Base-by-base conservation (phyloP, 2,329 filamentous ascomycete species). In the Septoria petroselini region DNA sequence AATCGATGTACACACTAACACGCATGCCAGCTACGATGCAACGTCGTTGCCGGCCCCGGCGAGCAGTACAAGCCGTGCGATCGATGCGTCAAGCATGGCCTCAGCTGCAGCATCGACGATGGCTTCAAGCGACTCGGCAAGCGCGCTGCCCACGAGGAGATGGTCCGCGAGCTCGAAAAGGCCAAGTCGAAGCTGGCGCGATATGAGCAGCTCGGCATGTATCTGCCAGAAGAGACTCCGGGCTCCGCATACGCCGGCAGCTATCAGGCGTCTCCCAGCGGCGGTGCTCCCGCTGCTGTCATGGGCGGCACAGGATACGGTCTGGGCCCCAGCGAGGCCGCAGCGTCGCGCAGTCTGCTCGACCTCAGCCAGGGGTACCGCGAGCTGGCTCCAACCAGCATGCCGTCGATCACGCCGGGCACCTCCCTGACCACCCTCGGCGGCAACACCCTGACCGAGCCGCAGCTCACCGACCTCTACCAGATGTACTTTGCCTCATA, bases 111-210 rank as follows among this genome's bases (percentile, higher is more conserved):
- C 69, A 91, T 93, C 69, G 86, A 91, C 69, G 87, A 85, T 63
- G 89, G 90, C 69, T 91, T 91, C 72, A 91, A 90, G 76, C 83
- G 87, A 60, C 76, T 91, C 14, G 85, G 87, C 56, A 93, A 93
- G 74, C 80, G 87, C 34, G 86, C 82, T 57, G 86, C 88, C 67
- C 86, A 91, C 69, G 86, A 86, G 62, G 87, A 91, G 71, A 91
- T 91, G 86, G 86, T 89, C 66, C 86, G 83, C 70, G 85, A 91
- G 69, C 87, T 91, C 63, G 85, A 88, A 57, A 68, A 80, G 76
- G 55, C 58, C 37, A 60, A 59, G 52, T 39, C 41, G 42, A 60
- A 60, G 54, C 54, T 67, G 4, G 62, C 62, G 3, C 52, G 62
- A 33, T 65, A 58, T 41, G 63, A 65, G 45, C 58, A 60, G 7